Evolutionary conservation across 1,284 basidiomycete genomes (phyloP).

Genomic region (Malassezia globosa): DNA sequence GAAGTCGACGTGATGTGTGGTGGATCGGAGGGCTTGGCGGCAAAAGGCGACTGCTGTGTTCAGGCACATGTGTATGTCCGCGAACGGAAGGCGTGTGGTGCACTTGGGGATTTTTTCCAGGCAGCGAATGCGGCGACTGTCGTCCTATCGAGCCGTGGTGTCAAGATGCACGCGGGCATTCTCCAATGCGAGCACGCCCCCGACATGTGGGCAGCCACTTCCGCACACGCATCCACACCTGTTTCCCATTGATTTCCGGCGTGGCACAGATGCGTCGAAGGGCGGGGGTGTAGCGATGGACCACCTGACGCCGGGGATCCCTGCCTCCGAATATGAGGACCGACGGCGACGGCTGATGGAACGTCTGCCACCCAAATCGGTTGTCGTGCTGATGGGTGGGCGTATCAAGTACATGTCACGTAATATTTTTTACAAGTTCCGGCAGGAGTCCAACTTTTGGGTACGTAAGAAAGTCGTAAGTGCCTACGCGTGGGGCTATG

Average conservation of each 20-base stretch:
- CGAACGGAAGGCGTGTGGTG: background rate
- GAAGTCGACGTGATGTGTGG: too few species aligned
- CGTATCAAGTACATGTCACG: constrained; percentile 66
- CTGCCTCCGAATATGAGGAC: constrained; percentile 67
- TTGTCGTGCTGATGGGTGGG: constrained; percentile 70
- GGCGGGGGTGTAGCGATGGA: constrained; percentile 26
- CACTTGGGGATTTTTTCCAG: background rate
- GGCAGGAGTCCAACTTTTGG: constrained; percentile 54
- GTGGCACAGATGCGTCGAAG: constrained; percentile 18
- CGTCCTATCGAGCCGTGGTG: background rate
- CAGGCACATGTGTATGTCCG: background rate
- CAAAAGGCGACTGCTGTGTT: too few species aligned
- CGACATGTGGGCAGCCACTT: constrained; percentile 62
- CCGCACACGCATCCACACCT: constrained; percentile 68
- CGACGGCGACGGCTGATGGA: constrained; percentile 66
- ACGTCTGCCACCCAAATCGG: constrained; percentile 60
- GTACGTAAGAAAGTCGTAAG: too few species aligned
- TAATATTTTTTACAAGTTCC: constrained; percentile 57
- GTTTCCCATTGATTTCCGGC: constrained; percentile 48
- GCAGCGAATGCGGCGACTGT: too few species aligned
- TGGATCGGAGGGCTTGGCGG: too few species aligned
- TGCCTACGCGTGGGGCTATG: too few species aligned
- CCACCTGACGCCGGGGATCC: constrained; percentile 77
- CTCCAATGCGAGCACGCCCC: background rate
- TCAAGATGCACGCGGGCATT: background rate